These are phyloP conservation scores for Mesembryanthemum crystallinum DNA, from an alignment of 148 eudicot genomes.

Conservation along the genomic window DNA sequence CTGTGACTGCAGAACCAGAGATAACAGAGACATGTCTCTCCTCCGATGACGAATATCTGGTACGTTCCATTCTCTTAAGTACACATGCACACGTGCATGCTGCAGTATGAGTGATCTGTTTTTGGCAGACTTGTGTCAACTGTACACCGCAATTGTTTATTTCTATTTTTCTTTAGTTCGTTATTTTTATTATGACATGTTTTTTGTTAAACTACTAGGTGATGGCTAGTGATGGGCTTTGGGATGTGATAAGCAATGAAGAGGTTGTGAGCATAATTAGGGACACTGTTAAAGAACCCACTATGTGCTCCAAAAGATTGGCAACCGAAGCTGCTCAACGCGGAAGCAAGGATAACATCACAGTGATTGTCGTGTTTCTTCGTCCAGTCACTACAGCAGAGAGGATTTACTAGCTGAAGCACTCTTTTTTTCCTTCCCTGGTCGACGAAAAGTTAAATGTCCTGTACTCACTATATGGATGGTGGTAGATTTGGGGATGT, in stretches of 20 bases:
- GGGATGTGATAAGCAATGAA: slow-evolving; percentile 76
- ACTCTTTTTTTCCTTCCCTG: too few species aligned
- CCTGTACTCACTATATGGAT: too few species aligned
- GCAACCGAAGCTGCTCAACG: slow-evolving; percentile 89
- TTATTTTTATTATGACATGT: neutral
- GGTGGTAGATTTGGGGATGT: too few species aligned
- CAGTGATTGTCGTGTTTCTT: slow-evolving; percentile 79
- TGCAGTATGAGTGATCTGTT: neutral
- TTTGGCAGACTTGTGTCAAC: neutral
- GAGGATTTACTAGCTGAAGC: slow-evolving; percentile 57
- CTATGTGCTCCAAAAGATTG: slow-evolving; percentile 90
- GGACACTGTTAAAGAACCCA: slow-evolving; percentile 93
- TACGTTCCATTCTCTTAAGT: slow-evolving; percentile 29
- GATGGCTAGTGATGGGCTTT: slow-evolving; percentile 94
- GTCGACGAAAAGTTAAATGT: too few species aligned
- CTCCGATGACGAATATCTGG: slow-evolving; percentile 78
- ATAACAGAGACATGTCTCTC: slow-evolving; percentile 67
- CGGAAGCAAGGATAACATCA: slow-evolving; percentile 93
- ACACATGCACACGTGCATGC: neutral
- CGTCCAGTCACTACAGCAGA: slow-evolving; percentile 90
- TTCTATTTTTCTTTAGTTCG: too few species aligned
- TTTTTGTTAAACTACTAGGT: slow-evolving; percentile 42
- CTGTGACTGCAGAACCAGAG: slow-evolving; percentile 96
- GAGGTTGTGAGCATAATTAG: slow-evolving; percentile 65
- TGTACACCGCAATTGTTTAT: too few species aligned